These are phyloP conservation scores for Suhomyces canberraensis DNA, from an alignment of 805 yeast genomes.

Conservation along the genomic window DNA sequence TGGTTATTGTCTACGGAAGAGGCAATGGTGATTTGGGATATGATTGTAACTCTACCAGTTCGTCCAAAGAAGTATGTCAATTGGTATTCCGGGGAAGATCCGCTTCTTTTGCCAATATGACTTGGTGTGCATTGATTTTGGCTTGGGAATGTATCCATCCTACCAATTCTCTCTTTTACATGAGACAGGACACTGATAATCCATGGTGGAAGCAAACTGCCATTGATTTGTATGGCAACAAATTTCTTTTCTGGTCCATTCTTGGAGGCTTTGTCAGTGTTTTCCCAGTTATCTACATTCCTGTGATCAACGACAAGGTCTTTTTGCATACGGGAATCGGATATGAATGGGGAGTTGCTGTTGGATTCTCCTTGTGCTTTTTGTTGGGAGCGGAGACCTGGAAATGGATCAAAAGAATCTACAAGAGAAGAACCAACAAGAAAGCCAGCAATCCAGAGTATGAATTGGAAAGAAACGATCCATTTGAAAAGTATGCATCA, in stretches of 20 bases:
- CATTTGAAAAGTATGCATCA: constrained; percentile 60
- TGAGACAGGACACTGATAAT: constrained; percentile 59
- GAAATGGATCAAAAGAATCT: constrained; percentile 63
- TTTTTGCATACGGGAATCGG: constrained; percentile 70
- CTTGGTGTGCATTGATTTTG: constrained; percentile 78
- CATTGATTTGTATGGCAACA: constrained; percentile 67
- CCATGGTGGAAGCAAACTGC: constrained; percentile 59
- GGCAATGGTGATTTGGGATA: constrained; percentile 65
- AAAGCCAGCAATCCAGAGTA: constrained; percentile 54
- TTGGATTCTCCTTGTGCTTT: constrained; percentile 57
- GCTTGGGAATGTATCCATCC: constrained; percentile 85
- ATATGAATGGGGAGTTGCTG: constrained; percentile 78
- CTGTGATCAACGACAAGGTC: constrained; percentile 77
- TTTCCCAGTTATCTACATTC: constrained; percentile 82
- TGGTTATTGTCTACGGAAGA: constrained; percentile 61
- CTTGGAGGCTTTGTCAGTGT: constrained; percentile 64
- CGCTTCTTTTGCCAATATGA: constrained; percentile 74
- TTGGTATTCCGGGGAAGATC: constrained; percentile 74
- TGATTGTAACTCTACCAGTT: constrained; percentile 52
- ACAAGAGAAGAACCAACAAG: constrained; percentile 35
- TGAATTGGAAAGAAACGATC: constrained; percentile 60
- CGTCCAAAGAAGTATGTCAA: constrained; percentile 44
- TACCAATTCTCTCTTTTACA: constrained; percentile 64
- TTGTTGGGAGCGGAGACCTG: constrained; percentile 61
- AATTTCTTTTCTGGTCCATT: constrained; percentile 80